These are phyloP conservation scores for Croton setiger DNA, from an alignment of 441 rosid genomes.

Conservation along the genomic window DNA sequence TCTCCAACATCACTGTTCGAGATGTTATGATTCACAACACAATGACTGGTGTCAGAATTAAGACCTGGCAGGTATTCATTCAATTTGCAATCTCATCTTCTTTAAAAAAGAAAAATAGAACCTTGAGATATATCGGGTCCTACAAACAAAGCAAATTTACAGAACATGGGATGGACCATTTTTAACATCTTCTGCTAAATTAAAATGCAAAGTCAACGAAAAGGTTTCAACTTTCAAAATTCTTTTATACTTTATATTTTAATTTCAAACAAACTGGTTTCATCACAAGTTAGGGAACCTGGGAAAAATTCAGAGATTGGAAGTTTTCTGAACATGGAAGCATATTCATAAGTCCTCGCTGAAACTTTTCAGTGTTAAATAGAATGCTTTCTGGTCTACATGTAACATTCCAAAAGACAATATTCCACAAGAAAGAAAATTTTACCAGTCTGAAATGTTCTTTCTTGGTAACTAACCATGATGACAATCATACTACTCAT, in stretches of 20 bases:
- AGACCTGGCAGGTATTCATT: constrained; percentile 90
- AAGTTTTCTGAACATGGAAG: not conserved
- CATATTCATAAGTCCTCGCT: constrained; percentile 7
- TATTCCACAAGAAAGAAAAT: not conserved
- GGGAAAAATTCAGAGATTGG: not conserved
- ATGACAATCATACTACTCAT: constrained; percentile 10
- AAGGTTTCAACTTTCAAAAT: constrained; percentile 11
- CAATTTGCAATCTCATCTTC: constrained; percentile 12
- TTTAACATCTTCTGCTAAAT: not conserved
- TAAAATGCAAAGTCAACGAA: not conserved
- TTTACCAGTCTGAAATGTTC: not conserved
- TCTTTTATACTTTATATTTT: not conserved
- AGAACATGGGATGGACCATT: not conserved
- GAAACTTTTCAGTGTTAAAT: not conserved
- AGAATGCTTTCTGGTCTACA: not conserved
- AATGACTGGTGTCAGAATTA: constrained; percentile 89
- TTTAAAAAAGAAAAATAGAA: constrained; percentile 3
- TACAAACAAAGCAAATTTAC: constrained; percentile 5
- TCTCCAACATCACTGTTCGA: constrained; percentile 84
- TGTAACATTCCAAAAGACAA: constrained; percentile 2
- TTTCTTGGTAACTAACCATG: constrained; percentile 4
- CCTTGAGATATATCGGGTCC: not conserved
- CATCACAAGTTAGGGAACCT: not conserved
- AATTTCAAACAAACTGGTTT: not conserved
- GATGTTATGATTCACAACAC: constrained; percentile 83